These are phyloP conservation scores for Hypocrella siamensis DNA, from an alignment of 2,329 filamentous ascomycete species.

Conservation along the genomic window DNA sequence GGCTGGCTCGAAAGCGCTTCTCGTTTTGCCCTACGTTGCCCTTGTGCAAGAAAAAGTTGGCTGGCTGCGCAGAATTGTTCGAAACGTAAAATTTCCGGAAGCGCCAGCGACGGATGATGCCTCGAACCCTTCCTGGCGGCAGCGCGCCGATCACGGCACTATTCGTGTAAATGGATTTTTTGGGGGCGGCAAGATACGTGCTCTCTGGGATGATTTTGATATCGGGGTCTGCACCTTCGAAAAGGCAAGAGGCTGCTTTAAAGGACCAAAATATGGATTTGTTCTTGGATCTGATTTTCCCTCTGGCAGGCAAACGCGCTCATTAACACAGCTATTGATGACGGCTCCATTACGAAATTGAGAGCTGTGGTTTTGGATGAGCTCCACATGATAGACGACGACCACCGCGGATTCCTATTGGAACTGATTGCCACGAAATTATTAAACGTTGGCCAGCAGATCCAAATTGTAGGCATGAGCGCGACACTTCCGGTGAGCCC, in stretches of 20 bases:
- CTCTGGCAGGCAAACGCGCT: conserved; percentile 50
- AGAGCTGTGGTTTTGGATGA: conserved; percentile 59
- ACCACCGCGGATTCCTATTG: conserved; percentile 57
- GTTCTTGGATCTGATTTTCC: conserved; percentile 3
- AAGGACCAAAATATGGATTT: not conserved
- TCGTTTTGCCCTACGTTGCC: conserved; percentile 64
- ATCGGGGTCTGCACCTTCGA: conserved; percentile 69
- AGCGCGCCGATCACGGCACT: conserved; percentile 37
- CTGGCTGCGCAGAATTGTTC: conserved; percentile 53
- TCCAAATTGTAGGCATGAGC: conserved; percentile 68
- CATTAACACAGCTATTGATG: conserved; percentile 57
- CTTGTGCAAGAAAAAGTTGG: conserved; percentile 67
- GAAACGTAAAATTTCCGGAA: conserved; percentile 21
- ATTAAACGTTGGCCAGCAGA: conserved; percentile 46
- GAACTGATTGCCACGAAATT: conserved; percentile 63
- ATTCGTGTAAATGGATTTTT: conserved; percentile 59
- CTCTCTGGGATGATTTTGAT: conserved; percentile 59
- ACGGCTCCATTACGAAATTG: conserved; percentile 48
- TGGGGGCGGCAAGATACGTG: conserved; percentile 52
- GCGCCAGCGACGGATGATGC: conserved; percentile 17
- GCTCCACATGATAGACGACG: conserved; percentile 70
- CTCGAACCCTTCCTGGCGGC: conserved; percentile 31
- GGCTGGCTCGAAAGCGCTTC: conserved; percentile 48
- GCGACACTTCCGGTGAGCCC: conserved; percentile 52
- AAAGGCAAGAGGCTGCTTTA: conserved; percentile 29